Conservation (phyloP, 2,329 filamentous ascomycete species). For the Xylaria digitata region DNA sequence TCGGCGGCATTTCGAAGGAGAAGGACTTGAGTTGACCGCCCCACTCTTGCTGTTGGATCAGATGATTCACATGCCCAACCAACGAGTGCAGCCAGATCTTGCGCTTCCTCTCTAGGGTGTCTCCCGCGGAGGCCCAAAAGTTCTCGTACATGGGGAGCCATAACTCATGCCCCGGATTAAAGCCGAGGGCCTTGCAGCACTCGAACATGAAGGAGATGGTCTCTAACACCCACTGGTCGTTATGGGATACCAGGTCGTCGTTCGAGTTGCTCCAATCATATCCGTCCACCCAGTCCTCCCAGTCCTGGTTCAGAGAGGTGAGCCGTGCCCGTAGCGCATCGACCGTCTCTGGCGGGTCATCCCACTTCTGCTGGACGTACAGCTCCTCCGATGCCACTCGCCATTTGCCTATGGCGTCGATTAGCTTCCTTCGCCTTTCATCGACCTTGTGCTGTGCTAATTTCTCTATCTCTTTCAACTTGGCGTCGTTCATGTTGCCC, state of each 20-base stretch:
- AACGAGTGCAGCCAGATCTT: constrained; percentile 11
- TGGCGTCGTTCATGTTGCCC: no score
- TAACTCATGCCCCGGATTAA: constrained; percentile 5
- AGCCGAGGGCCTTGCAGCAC: constrained; percentile 7
- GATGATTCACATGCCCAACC: not conserved
- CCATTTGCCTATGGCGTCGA: no score
- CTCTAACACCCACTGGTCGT: constrained; percentile 7
- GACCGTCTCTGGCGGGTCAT: not conserved
- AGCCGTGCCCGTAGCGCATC: constrained; percentile 2
- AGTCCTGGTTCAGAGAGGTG: not conserved
- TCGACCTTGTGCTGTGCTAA: no score
- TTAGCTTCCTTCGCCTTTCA: no score
- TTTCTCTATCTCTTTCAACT: no score
- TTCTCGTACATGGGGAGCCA: constrained; percentile 2
- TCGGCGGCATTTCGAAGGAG: constrained; percentile 1
- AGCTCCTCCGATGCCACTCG: not conserved
- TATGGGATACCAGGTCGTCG: not conserved
- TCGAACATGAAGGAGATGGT: constrained; percentile 11
- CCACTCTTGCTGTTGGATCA: not conserved
- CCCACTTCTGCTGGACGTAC: not conserved
- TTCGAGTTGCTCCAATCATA: not conserved
- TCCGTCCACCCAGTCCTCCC: not conserved
- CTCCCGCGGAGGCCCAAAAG: constrained; percentile 17
- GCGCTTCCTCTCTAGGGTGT: constrained; percentile 20
- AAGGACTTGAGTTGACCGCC: not conserved